Conservation (phyloP, 2,329 filamentous ascomycete species). For the Colletotrichum spaethianum region DNA sequence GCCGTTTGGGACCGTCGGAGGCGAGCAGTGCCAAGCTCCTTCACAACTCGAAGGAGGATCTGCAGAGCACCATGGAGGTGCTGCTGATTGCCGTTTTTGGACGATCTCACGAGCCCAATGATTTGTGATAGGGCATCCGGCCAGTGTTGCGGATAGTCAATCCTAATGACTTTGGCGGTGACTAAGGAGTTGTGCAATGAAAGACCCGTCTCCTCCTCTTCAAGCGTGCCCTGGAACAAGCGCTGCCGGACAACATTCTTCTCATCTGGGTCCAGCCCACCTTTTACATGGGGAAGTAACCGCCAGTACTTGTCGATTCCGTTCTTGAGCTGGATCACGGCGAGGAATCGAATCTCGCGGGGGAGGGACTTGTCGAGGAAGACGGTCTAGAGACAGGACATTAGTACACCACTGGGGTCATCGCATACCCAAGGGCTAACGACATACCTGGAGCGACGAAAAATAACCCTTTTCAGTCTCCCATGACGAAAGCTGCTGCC, state of each 20-base stretch:
- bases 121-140: conserved; percentile 73
- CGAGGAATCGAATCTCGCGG: conserved; percentile 85
- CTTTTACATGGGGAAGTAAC: conserved; percentile 66
- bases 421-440: not conserved
- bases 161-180: conserved; percentile 87
- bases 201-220: conserved; percentile 81
- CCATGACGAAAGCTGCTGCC: conserved; percentile 81
- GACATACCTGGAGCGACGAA: conserved; percentile 74
- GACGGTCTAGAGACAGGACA: conserved; percentile 68
- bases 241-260: conserved; percentile 83
- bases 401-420: conserved; percentile 24
- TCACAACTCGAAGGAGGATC: conserved; percentile 87
- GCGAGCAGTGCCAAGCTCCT: conserved; percentile 88
- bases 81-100: conserved; percentile 70
- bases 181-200: conserved; percentile 91
- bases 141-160: conserved; percentile 93
- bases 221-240: conserved; percentile 82
- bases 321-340: conserved; percentile 95
- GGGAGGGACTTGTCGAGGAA: conserved; percentile 87
- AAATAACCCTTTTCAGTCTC: conserved; percentile 77
- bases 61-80: conserved; percentile 81
- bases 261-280: conserved; percentile 80
- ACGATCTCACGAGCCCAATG: conserved; percentile 74
- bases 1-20: conserved; percentile 81
- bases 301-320: conserved; percentile 97